Evolutionary conservation across 2,329 filamentous ascomycete species (phyloP).

Genomic region (Trichophyton equinum): DNA sequence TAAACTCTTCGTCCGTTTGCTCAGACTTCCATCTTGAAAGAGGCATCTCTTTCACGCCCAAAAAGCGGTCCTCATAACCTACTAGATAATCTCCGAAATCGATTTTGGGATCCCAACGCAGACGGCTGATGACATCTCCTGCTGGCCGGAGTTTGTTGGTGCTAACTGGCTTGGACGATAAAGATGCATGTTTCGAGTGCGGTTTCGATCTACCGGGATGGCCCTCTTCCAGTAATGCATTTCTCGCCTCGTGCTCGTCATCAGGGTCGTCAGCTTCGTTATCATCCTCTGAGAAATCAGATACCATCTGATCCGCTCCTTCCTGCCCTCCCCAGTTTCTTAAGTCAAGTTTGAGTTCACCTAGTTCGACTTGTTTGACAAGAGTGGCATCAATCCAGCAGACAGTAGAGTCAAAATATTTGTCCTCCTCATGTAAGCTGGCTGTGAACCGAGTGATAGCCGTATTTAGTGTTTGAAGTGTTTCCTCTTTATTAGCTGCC

Average conservation of each 20-base stretch:
- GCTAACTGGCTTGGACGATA: not conserved
- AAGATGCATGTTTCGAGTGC: not conserved
- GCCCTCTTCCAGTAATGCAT: not conserved
- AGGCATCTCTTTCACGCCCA: conserved; percentile 36
- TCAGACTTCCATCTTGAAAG: conserved; percentile 42
- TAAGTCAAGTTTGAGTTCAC: conserved; percentile 12
- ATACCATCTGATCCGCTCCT: conserved; percentile 4
- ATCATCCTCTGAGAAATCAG: conserved; percentile 10
- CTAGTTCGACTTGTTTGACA: conserved; percentile 16
- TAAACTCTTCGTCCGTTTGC: conserved; percentile 44
- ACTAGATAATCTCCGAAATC: conserved; percentile 37
- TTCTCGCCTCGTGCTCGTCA: conserved; percentile 5
- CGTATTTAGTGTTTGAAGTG: conserved; percentile 32
- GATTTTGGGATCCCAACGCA: conserved; percentile 39
- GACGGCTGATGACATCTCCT: conserved; percentile 36
- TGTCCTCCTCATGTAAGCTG: conserved; percentile 24
- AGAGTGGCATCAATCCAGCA: conserved; percentile 26
- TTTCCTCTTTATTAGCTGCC: conserved; percentile 24
- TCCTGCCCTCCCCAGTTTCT: conserved; percentile 11
- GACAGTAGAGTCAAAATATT: conserved; percentile 23
- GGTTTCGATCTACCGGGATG: not conserved
- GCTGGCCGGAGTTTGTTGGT: conserved; percentile 15
- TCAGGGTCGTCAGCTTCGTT: conserved; percentile 6
- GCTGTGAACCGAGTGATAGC: conserved; percentile 25
- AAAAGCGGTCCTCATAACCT: conserved; percentile 43